Evolutionary conservation across 768 basidiomycete species (phyloP), one percentile per base, ranked within the genome.

Genomic region (Piloderma croceum): DNA sequence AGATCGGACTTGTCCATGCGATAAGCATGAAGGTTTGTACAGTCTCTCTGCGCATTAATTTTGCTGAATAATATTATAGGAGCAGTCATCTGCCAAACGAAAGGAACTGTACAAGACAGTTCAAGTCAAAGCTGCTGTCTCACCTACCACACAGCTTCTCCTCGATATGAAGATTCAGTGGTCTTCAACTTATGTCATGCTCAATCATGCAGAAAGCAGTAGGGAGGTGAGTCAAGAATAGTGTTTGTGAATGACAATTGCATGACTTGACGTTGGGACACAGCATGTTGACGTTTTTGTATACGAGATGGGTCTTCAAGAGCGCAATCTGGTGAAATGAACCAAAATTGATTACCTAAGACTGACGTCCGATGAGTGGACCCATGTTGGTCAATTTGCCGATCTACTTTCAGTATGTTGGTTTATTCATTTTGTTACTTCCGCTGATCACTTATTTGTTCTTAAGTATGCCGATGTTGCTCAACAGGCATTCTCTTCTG

Each of bases 171-270:
- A 43, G 12, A 51, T 63, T 21, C 42, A 46, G 3, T 64, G 62
- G 62, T 57, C 51, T 3, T 63, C 59, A n/a, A 62, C 57, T n/a
- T 56, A 54, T 43, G 24, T 47, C 2, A 64, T 64, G 62, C 43
- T 61, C 5, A 22, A 51, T 24, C 41, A 50, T 0, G 52, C 46
- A 13, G 18, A 39, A 31, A 37, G 12, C 15, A 24, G 29, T 22
- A 43, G 36, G 29, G 46, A 15, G 19, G 42, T 24, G 31, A 41
- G 39, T 50, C n/a, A n/a, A n/a, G n/a, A n/a, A n/a, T n/a, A n/a
- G n/a, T n/a, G n/a, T n/a, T n/a, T n/a, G n/a, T n/a, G n/a, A n/a
- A n/a, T n/a, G n/a, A n/a, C n/a, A n/a, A n/a, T n/a, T n/a, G n/a
- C n/a, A n/a, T n/a, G n/a, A n/a, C n/a, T n/a, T n/a, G n/a, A n/a